These are phyloP conservation scores for Ascocoryne sarcoides DNA, from an alignment of 2,329 filamentous ascomycete species.

Conservation along the genomic window DNA sequence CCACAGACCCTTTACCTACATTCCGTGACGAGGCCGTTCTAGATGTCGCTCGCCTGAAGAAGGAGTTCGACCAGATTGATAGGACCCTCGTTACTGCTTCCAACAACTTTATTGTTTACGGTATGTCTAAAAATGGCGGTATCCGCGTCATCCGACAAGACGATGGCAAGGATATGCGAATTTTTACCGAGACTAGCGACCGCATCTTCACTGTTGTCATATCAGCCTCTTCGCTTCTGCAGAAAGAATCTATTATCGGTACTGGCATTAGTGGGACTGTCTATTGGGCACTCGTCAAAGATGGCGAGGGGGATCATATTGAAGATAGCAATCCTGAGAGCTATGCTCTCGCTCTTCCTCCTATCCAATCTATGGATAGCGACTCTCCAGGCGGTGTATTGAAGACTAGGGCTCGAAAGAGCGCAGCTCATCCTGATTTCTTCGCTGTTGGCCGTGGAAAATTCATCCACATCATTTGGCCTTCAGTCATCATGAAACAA, in stretches of 20 bases:
- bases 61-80: constrained; percentile 96
- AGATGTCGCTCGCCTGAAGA: constrained; percentile 90
- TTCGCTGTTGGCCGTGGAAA: constrained; percentile 95
- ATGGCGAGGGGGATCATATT: constrained; percentile 69
- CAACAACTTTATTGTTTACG: constrained; percentile 86
- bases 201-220: constrained; percentile 91
- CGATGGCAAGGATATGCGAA: constrained; percentile 81
- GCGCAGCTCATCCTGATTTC: constrained; percentile 80
- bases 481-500: constrained; percentile 53
- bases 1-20: constrained; percentile 46
- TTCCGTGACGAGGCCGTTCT: constrained; percentile 77
- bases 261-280: constrained; percentile 92
- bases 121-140: constrained; percentile 86
- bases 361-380: constrained; percentile 76
- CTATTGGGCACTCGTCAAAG: constrained; percentile 84
- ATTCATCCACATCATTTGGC: constrained; percentile 84
- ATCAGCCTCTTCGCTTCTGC: constrained; percentile 56
- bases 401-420: constrained; percentile 90
- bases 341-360: constrained; percentile 82
- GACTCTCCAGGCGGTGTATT: constrained; percentile 86
- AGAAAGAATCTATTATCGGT: constrained; percentile 75
- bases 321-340: constrained; percentile 72
- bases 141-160: constrained; percentile 91
- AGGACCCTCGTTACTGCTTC: constrained; percentile 86
- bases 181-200: constrained; percentile 86